Evolutionary conservation across 768 basidiomycete genomes (phyloP), one percentile per base, ranked within the genome.

Genomic region (Mycena leptocephala): DNA sequence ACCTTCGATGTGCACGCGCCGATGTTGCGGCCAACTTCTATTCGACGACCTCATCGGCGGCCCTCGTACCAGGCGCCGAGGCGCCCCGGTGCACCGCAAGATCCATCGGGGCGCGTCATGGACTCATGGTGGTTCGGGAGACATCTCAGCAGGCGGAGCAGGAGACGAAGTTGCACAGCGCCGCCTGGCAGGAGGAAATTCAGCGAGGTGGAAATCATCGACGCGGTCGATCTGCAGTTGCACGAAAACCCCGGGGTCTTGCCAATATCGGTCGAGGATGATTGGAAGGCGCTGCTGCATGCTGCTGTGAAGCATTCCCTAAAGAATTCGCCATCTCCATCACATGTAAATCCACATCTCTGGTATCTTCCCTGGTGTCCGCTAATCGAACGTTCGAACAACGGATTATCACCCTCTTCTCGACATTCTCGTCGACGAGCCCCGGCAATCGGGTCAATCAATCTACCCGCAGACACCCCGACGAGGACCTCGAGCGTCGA

Each of bases 111-210:
- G 56, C 88, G 93, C 48, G 96, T n/a, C n/a, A n/a, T n/a, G n/a
- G n/a, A n/a, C n/a, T 97, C 0, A 95, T 95, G 0, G 96, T 97
- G 28, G 93, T 96, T 55, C 91, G 95, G 55, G 96, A 97, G 83
- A 93, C 95, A 35, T 94, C 94, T 18, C 93, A 92, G 81, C 93
- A 95, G 81, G 93, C 93, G 11, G 94, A 96, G 79, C 89, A 92
- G 75, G 94, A 95, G 70, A 86, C 95, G 81, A 93, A 93, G 79
- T 81, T 86, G 37, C 90, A 91, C n/a, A n/a, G n/a, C 28, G 89
- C 87, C 24, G 86, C 86, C 39, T 84, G 86, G 68, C 83, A 87
- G 65, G 91, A 84, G 66, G 82, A 80, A 53, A 22, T 82, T 89
- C 76, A 89, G 92, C 80, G 82, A 64, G 28, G 68, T 79, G 10